phyloP scores from a whole-genome alignment of 2,329 filamentous ascomycete species.

The Biscogniauxia sp. region DNA sequence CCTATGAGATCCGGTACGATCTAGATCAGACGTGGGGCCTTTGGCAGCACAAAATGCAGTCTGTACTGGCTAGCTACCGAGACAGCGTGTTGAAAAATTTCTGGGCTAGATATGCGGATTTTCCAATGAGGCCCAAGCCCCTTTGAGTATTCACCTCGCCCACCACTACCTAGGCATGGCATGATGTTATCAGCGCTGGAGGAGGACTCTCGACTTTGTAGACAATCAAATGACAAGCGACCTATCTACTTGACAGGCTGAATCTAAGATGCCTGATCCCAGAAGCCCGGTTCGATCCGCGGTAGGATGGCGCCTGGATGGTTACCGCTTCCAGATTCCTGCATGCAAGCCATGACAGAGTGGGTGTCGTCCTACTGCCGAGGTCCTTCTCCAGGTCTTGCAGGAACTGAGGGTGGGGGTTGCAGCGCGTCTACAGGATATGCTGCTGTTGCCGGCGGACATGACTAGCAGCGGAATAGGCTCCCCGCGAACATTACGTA shows the following conservation, averaged over 20 bases:
- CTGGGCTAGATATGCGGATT: constrained; percentile 6
- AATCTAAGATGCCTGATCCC: constrained; percentile 21
- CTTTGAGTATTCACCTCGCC: not conserved
- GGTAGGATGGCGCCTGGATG: constrained; percentile 11
- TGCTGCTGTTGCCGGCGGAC: constrained; percentile 9
- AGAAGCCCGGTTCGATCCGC: constrained; percentile 4
- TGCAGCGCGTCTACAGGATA: constrained; percentile 9
- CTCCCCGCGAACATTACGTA: constrained; percentile 14
- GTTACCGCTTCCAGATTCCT: constrained; percentile 17
- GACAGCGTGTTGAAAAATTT: constrained; percentile 17
- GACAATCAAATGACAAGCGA: constrained; percentile 11
- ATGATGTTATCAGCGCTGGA: constrained; percentile 1
- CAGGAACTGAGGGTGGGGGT: constrained; percentile 9
- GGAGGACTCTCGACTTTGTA: not conserved
- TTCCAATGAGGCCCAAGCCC: not conserved
- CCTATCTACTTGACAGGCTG: constrained; percentile 8
- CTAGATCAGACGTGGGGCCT: constrained; percentile 12
- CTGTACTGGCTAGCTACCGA: constrained; percentile 7
- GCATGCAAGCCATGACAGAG: constrained; percentile 17
- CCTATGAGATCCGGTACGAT: constrained; percentile 14
- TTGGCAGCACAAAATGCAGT: constrained; percentile 3
- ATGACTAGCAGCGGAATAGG: constrained; percentile 8
- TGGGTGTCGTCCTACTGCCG: constrained; percentile 11
- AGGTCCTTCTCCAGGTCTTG: constrained; percentile 6
- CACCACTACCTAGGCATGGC: not conserved